Evolutionary conservation across 208 protist genomes (phyloP).

Genomic region (Hexamita inflata): DNA sequence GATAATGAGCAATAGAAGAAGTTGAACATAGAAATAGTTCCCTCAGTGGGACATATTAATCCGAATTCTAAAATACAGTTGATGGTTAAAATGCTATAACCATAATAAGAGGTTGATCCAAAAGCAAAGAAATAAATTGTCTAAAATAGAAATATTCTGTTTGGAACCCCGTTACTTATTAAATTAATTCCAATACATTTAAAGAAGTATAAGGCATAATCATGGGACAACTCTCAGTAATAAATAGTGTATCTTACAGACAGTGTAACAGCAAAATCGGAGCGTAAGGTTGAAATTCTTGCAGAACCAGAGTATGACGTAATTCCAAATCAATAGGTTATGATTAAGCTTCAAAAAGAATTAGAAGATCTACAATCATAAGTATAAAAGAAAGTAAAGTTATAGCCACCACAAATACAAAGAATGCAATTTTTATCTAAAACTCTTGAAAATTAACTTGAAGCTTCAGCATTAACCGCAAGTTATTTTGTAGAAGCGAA

Average conservation of each 20-base stretch:
- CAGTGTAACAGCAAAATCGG: no score
- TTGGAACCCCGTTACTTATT: background rate
- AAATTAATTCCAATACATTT: background rate
- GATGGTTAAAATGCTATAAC: background rate
- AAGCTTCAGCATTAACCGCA: background rate
- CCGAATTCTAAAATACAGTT: background rate
- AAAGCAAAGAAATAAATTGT: background rate
- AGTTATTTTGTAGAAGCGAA: background rate
- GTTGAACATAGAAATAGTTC: background rate
- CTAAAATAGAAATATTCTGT: background rate
- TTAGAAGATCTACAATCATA: background rate
- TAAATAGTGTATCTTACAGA: no score
- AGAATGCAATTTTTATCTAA: background rate
- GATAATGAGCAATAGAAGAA: no score
- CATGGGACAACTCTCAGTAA: no score
- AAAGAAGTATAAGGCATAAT: background rate
- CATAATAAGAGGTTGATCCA: background rate
- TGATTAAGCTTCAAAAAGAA: background rate
- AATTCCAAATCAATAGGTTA: background rate
- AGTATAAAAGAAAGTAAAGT: background rate
- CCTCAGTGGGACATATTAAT: background rate
- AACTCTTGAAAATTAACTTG: background rate
- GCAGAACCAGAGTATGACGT: background rate
- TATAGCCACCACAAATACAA: background rate
- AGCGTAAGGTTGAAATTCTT: background rate